phyloP scores from a whole-genome alignment of 768 basidiomycete genomes.

The Boletus tomentosulus region DNA sequence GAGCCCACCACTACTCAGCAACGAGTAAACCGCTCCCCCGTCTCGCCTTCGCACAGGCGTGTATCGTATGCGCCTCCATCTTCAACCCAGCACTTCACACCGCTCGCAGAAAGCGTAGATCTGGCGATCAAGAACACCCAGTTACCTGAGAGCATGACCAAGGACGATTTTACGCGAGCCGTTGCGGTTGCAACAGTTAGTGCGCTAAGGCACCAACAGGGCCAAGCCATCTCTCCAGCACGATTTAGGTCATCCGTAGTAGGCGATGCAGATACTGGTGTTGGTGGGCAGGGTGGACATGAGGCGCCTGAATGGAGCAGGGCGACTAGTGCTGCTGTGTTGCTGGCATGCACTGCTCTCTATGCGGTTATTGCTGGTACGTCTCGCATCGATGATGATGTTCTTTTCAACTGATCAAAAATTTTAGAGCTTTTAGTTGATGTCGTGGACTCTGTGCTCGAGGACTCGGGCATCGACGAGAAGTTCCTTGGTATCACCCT shows the following conservation, averaged over 20 bases:
- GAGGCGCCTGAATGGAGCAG: slow-evolving; percentile 98
- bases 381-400: slow-evolving; percentile 22
- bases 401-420: neutral
- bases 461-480: slow-evolving; percentile 90
- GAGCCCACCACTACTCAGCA: slow-evolving; percentile 21
- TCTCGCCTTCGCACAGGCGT: slow-evolving; percentile 47
- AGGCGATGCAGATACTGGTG: slow-evolving; percentile 40
- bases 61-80: slow-evolving; percentile 52
- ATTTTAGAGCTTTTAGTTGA: slow-evolving; percentile 83
- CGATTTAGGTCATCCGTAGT: slow-evolving; percentile 41
- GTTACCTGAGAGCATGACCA: slow-evolving; percentile 62
- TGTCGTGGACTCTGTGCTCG: slow-evolving; percentile 89
- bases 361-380: slow-evolving; percentile 95
- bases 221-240: slow-evolving; percentile 45
- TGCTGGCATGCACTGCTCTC: slow-evolving; percentile 84
- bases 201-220: slow-evolving; percentile 78
- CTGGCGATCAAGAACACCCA: slow-evolving; percentile 61
- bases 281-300: slow-evolving; percentile 72
- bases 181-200: slow-evolving; percentile 93
- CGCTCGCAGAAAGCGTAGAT: slow-evolving; percentile 75
- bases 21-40: slow-evolving; percentile 21
- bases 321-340: slow-evolving; percentile 80
- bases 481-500: slow-evolving; percentile 96
- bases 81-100: slow-evolving; percentile 43
- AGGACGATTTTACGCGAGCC: slow-evolving; percentile 89